These are phyloP conservation scores for Calocybe indica DNA, from an alignment of 768 basidiomycete species.

Conservation along the genomic window DNA sequence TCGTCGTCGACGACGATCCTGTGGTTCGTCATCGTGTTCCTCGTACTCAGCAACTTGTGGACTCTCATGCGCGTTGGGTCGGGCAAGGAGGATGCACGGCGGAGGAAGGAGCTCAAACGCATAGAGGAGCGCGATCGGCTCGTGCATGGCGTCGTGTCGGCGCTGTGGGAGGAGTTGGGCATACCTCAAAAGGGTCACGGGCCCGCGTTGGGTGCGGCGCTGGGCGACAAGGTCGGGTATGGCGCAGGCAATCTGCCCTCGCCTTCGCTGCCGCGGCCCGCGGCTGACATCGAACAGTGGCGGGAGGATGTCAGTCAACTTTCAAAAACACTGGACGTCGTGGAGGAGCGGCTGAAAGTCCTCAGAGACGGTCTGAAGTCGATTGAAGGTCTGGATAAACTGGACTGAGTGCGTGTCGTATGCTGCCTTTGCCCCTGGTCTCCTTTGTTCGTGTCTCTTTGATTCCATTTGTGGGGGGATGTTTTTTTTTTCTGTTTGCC, in stretches of 20 bases:
- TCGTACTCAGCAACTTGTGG: constrained; percentile 81
- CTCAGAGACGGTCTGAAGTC: constrained; percentile 36
- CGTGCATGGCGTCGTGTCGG: constrained; percentile 66
- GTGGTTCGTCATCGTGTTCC: constrained; percentile 62
- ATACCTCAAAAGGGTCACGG: constrained; percentile 29
- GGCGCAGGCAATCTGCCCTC: constrained; percentile 3
- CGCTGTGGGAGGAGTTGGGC: constrained; percentile 68
- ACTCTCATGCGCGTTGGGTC: constrained; percentile 38
- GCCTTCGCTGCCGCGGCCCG: constrained; percentile 4
- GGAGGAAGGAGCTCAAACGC: constrained; percentile 45
- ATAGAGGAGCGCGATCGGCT: constrained; percentile 68
- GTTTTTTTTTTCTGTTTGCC: background rate
- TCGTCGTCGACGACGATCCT: constrained; percentile 67
- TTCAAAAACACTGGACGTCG: constrained; percentile 41
- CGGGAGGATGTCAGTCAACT: constrained; percentile 44
- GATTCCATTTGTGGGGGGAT: background rate
- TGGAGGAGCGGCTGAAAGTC: constrained; percentile 51
- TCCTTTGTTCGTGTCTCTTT: background rate
- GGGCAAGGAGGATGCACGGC: constrained; percentile 29
- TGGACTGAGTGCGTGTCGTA: constrained; percentile 4
- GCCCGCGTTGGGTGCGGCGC: constrained; percentile 3
- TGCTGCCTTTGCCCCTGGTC: background rate
- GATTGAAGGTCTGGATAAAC: constrained; percentile 5
- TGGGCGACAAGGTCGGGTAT: constrained; percentile 5
- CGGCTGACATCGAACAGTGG: constrained; percentile 14